Base-by-base conservation (phyloP, 164 flowering plant species). In the Vitis labrusca region DNA sequence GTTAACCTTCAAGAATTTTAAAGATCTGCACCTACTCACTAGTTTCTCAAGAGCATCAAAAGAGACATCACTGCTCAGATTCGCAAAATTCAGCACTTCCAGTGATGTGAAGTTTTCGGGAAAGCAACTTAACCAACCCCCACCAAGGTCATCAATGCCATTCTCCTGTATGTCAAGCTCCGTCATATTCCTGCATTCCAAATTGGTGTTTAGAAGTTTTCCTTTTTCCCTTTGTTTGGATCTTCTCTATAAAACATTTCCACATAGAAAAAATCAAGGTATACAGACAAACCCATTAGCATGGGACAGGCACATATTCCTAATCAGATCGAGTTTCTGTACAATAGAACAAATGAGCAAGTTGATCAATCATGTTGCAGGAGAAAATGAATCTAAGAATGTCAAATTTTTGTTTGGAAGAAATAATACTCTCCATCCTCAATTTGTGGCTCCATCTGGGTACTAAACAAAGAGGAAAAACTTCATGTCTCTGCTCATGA, bases 81-180 rank as follows among this genome's bases (percentile, higher is more conserved):
- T 70, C 56, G 96, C 85, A 79, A 93, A 87, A 73, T 89, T 91
- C 29, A 93, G 78, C n/a, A 81, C 66, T 69, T 82, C 93, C 77
- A 93, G 62, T 49, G 92, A 89, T 30, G 91, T 77, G 78, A 82
- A 88, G 66, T 59, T 84, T 15, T 93, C 93, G 23, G 93, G 94
- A 71, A 93, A 91, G 78, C 87, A 87, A 75, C 89, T 85, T 57
- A 93, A 77, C 97, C 89, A 84, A 61, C 63, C 27, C 13, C 86
- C 88, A 65, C 76, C 68, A 3, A 68, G 66, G 30, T 85, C 88
- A 54, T 82, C 83, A 10, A 83, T 68, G 61, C 63, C 83, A 71
- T 78, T 78, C 69, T 86, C 89, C 16, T 76, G 82, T 52, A 87
- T 73, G 78, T 85, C 87, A 9, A 83, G 84, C 79, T 83, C 84